Evolutionary conservation across 148 eudicot species (phyloP), one percentile per base, ranked within the genome.

Genomic region (Tetragonia tetragonoides): DNA sequence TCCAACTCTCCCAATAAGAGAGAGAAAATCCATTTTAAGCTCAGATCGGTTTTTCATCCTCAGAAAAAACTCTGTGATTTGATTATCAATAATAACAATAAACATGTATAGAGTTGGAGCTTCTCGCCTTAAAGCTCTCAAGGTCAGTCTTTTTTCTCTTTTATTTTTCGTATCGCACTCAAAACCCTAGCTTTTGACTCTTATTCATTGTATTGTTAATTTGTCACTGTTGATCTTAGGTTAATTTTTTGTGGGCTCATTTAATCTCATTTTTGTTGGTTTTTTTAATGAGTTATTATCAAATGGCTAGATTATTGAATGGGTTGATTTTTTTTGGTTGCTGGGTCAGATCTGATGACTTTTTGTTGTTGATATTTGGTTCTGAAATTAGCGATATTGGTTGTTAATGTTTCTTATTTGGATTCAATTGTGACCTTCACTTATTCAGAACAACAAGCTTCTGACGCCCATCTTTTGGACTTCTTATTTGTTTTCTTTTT

Each of bases 71-170:
- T 37, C 12, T 7, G 14, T n/a, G 0, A 3, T 49, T 49, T 10
- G 0, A 8, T 46, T 6, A 46, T 38, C 7, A 23, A 24, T 23
- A 54, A 39, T 20, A 61, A 56, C 42, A 21, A 67, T 5, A 37
- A 75, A 64, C 83, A 86, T 84, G 89, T 79, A 84, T 62, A 75
- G 87, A 75, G 67, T 62, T 53, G 85, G 83, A 61, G 77, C 86
- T 79, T 84, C 87, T 61, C 85, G 89, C 12, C 71, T 77, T 54
- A 61, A 80, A n/a, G 83, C 89, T 74, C 81, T 84, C 34, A 84
- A 82, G 89, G 89, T 86, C 54, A 73, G 62, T 41, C 42, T 41
- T 51, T 44, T 28, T 1, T 16, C 62, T n/a, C 38, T 39, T 38
- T 34, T 51, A 54, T 21, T 42, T 37, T 53, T 39, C 20, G 24